phyloP scores from a whole-genome alignment of 495 filamentous ascomycete species.

The Tuber umbilicatum region DNA sequence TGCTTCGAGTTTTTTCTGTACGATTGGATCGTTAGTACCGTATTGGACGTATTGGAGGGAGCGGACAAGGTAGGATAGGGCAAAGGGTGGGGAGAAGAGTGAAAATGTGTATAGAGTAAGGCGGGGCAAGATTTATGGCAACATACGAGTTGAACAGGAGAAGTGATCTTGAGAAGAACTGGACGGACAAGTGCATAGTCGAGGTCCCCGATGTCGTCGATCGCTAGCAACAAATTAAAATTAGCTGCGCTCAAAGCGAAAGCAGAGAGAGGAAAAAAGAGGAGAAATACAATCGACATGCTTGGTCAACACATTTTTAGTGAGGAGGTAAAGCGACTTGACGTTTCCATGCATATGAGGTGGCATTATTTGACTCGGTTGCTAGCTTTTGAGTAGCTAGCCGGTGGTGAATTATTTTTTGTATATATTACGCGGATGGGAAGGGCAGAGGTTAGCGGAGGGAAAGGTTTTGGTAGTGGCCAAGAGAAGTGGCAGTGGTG shows the following conservation, averaged over 20 bases:
- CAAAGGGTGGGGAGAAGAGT: neutral
- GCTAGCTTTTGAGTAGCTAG: neutral
- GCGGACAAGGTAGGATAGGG: neutral
- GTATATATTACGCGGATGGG: neutral
- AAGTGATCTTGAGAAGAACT: constrained; percentile 57
- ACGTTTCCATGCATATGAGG: constrained; percentile 24
- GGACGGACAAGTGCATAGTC: constrained; percentile 56
- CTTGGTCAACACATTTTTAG: constrained; percentile 36
- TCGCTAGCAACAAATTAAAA: constrained; percentile 40
- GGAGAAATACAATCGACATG: constrained; percentile 27
- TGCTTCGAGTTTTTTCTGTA: constrained; percentile 54
- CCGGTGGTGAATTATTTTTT: neutral
- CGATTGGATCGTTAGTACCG: neutral
- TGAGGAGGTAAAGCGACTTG: constrained; percentile 33
- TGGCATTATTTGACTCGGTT: constrained; percentile 12
- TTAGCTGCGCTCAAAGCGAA: constrained; percentile 6
- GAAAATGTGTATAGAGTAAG: neutral
- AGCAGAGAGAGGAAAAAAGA: neutral
- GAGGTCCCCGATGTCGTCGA: constrained; percentile 59
- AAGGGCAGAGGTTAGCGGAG: neutral
- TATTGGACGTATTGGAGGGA: neutral
- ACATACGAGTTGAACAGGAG: constrained; percentile 58
- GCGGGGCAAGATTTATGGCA: constrained; percentile 6
- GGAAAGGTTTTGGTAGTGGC: neutral
- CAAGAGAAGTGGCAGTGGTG: neutral